phyloP scores from a whole-genome alignment of 306 rosid genomes.

The Corylus avellana region DNA sequence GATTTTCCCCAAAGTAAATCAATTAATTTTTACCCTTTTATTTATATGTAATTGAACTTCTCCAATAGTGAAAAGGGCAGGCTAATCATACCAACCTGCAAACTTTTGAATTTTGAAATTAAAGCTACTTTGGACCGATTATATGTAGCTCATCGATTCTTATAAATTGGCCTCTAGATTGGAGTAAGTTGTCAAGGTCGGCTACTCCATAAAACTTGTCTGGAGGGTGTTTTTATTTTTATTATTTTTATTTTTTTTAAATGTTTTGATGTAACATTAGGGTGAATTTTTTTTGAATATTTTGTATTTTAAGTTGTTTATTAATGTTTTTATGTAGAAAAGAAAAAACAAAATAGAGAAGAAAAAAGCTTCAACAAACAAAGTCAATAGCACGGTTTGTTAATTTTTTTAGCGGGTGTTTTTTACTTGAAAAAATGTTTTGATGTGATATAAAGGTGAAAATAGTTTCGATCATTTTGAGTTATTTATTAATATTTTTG shows the following conservation, averaged over 20 bases:
- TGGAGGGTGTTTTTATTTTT: background rate
- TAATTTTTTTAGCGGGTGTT: too few relatives aligned
- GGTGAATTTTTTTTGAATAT: too few relatives aligned
- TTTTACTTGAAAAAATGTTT: too few relatives aligned
- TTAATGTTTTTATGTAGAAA: too few relatives aligned
- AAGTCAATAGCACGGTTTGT: background rate
- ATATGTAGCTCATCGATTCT: slow-evolving; percentile 34
- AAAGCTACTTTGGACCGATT: slow-evolving; percentile 49
- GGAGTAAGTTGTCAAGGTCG: slow-evolving; percentile 1
- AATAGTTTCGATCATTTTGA: too few relatives aligned
- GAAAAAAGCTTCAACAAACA: too few relatives aligned
- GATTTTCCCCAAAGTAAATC: background rate
- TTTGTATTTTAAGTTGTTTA: too few relatives aligned
- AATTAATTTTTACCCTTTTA: background rate
- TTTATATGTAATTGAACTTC: background rate
- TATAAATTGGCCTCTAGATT: slow-evolving; percentile 3
- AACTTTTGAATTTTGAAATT: slow-evolving; percentile 39
- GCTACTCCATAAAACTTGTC: slow-evolving; percentile 12
- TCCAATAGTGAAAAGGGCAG: slow-evolving; percentile 28
- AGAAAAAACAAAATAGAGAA: too few relatives aligned
- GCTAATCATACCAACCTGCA: slow-evolving; percentile 32
- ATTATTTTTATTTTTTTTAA: background rate
- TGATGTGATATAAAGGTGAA: too few relatives aligned
- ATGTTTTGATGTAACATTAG: too few relatives aligned
- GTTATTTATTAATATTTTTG: too few relatives aligned